Evolutionary conservation across 345 rosid species (phyloP).

Genomic region (Heritiera fomes): DNA sequence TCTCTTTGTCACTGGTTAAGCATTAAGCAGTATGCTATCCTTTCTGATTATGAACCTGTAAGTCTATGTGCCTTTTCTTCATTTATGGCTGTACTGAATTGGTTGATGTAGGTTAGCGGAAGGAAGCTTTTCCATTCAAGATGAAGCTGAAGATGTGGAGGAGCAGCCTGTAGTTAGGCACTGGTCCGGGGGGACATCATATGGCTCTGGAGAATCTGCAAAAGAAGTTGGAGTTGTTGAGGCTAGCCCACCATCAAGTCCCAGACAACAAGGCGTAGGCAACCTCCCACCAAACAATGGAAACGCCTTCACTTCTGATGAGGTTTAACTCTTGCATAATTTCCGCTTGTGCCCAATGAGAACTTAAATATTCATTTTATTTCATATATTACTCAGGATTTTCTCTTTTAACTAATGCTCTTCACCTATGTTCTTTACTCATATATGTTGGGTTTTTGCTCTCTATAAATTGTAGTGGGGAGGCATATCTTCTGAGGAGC

Average conservation of each 20-base stretch:
- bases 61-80: background rate
- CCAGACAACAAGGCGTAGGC: conserved; percentile 42
- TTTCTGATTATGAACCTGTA: conserved; percentile 2
- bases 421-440: conserved; percentile 25
- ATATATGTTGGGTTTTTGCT: background rate
- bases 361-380: background rate
- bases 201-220: conserved; percentile 48
- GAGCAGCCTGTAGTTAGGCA: conserved; percentile 75
- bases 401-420: conserved; percentile 18
- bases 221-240: conserved; percentile 44
- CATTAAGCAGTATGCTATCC: background rate
- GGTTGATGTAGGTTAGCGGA: conserved; percentile 49
- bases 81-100: conserved; percentile 10
- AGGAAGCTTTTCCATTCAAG: conserved; percentile 70
- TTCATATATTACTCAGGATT: background rate
- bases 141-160: conserved; percentile 70
- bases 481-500: conserved; percentile 97
- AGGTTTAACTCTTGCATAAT: conserved; percentile 40
- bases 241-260: conserved; percentile 56
- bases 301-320: conserved; percentile 70
- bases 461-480: conserved; percentile 70
- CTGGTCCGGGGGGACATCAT: conserved; percentile 55
- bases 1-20: conserved; percentile 13
- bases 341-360: background rate
- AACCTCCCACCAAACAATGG: conserved; percentile 47